Evolutionary conservation across 2,329 filamentous ascomycete genomes (phyloP), one percentile per base, ranked within the genome.

Genomic region (Teratosphaeria epicoccoides): DNA sequence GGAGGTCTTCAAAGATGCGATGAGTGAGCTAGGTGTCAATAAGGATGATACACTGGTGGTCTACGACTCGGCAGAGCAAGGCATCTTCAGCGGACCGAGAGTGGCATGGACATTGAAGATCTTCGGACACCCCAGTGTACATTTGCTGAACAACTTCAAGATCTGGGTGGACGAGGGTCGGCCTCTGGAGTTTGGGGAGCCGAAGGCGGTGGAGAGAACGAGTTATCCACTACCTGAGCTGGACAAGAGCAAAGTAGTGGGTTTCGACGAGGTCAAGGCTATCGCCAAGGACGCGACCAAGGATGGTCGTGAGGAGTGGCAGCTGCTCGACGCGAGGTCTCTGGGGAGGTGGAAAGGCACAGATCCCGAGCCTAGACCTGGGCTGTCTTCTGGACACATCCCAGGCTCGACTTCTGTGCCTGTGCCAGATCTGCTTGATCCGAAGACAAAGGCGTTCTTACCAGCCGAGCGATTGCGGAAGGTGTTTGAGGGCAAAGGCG

Each of bases 91-190:
- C 61, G 93, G 91, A 1, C 93, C 93, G 3, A 80, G 93, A 43
- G 91, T 95, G 0, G 91, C 84, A 52, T 98, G 93, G 93, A 98
- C 91, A 1, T 75, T 98, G 58, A 82, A 82, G 63, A 82, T 88
- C 28, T 97, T 97, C 68, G 93, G 93, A 1, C 93, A 98, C 68
- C 75, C 82, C 44, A 84, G 82, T 57, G 91, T 98, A 12, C 89
- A 96, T 68, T 72, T 98, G 17, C 73, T 98, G 51, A 94, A 98
- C 73, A 98, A 98, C 73, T 98, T 96, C 73, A 87, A 84, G 68
- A 71, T 87, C n/a, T 98, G 90, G 88, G 83, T 91, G 1, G 85
- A 91, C 28, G 77, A 94, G 64, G 88, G 87, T 1, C 80, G 83
- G 58, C 87, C 89, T 0, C 85, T 84, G 0, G 89, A 95, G 72